A percentile compares a stretch with the other conserved stretches of the same genome.
phyloP scores from a whole-genome alignment of 1,284 basidiomycete genomes.

The Amylostereum areolatum region DNA sequence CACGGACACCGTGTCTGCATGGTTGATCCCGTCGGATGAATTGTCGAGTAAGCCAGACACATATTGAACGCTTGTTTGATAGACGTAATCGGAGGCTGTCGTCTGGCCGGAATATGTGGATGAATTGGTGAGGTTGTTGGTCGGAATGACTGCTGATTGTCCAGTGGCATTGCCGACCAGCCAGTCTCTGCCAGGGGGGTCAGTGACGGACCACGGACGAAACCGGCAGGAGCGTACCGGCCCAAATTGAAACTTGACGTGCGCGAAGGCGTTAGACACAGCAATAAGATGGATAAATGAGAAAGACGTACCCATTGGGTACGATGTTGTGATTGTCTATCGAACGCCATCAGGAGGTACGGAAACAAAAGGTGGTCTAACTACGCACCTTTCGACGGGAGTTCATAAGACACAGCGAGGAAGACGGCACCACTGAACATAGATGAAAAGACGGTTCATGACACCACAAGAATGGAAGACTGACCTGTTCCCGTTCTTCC shows the following conservation, averaged over 20 bases:
- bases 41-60: not conserved
- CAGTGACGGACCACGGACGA: not conserved
- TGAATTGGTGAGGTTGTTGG: conserved; percentile 49
- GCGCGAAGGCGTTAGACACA: not conserved
- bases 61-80: not conserved
- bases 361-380: not conserved
- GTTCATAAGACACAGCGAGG: conserved; percentile 76
- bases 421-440: conserved; percentile 69
- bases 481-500: conserved; percentile 49
- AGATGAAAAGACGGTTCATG: conserved; percentile 1
- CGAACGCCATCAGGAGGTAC: not conserved
- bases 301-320: conserved; percentile 40
- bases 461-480: conserved; percentile 12
- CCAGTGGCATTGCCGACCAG: conserved; percentile 76
- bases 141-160: conserved; percentile 43
- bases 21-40: conserved; percentile 1
- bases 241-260: conserved; percentile 49
- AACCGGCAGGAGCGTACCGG: conserved; percentile 23
- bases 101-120: conserved; percentile 33
- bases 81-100: not conserved
- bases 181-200: conserved; percentile 52
- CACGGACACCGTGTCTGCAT: not conserved
- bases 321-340: conserved; percentile 49
- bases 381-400: conserved; percentile 38
- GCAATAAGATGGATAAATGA: not conserved